These are phyloP conservation scores for Nicotiana attenuata DNA, from an alignment of 257 asterid species.

Conservation along the genomic window DNA sequence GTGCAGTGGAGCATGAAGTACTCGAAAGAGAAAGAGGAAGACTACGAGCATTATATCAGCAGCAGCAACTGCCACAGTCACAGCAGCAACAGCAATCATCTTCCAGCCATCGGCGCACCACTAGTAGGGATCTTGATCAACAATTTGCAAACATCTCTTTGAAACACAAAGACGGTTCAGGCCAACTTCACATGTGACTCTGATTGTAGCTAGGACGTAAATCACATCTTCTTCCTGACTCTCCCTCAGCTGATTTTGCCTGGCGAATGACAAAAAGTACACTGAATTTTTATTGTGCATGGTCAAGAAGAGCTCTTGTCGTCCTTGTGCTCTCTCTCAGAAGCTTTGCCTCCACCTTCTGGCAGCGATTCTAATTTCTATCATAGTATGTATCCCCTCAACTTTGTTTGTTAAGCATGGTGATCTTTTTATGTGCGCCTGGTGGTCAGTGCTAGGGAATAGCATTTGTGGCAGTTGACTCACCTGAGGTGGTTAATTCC, in stretches of 20 bases:
- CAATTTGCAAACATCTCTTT: constrained; percentile 65
- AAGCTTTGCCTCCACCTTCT: not conserved
- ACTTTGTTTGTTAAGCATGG: not conserved
- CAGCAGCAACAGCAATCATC: not conserved
- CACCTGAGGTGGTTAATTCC: constrained; percentile 68
- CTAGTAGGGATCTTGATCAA: constrained; percentile 74
- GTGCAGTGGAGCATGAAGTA: constrained; percentile 89
- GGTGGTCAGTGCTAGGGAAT: constrained; percentile 56
- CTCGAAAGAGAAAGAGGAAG: constrained; percentile 81
- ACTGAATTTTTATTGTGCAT: constrained; percentile 2
- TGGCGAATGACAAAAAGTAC: constrained; percentile 18
- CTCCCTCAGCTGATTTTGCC: constrained; percentile 30
- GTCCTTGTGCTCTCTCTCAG: constrained; percentile 9
- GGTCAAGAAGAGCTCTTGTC: constrained; percentile 18
- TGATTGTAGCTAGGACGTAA: constrained; percentile 20
- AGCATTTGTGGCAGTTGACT: constrained; percentile 46
- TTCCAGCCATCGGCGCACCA: constrained; percentile 36
- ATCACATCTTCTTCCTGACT: constrained; percentile 18
- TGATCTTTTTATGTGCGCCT: constrained; percentile 44
- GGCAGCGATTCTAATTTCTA: not conserved
- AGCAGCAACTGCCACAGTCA: constrained; percentile 27
- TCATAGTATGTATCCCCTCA: constrained; percentile 3
- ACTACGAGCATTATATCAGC: constrained; percentile 60
- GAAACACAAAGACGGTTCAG: constrained; percentile 52
- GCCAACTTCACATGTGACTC: constrained; percentile 57